Evolutionary conservation across 257 asterid genomes (phyloP).

Genomic region (Anisodus acutangulus): DNA sequence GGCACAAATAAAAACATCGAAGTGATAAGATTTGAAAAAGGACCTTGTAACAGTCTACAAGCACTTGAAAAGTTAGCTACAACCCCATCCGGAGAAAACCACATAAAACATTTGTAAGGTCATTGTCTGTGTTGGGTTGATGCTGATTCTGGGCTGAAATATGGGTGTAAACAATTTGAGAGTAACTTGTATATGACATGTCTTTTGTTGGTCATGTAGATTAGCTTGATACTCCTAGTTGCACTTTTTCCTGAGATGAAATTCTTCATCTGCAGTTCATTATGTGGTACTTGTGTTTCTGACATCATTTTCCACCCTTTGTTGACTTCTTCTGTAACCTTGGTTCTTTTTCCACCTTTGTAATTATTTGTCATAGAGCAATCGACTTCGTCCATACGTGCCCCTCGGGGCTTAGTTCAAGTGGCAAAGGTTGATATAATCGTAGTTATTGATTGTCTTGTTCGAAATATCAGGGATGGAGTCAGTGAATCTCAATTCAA

Average conservation of each 20-base stretch:
- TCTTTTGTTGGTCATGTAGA: not conserved
- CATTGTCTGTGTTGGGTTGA: not conserved
- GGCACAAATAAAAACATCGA: not conserved
- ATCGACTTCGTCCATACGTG: not conserved
- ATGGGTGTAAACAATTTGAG: not conserved
- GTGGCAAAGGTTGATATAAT: too few species aligned
- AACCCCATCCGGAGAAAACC: not conserved
- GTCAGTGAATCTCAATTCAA: constrained; percentile 88
- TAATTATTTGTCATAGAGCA: too few species aligned
- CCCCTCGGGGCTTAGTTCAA: too few species aligned
- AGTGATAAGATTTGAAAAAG: not conserved
- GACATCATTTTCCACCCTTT: not conserved
- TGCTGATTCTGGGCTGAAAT: not conserved
- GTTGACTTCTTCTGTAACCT: too few species aligned
- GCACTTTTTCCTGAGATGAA: not conserved
- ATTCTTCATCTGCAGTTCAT: not conserved
- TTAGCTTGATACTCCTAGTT: not conserved
- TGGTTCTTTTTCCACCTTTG: too few species aligned
- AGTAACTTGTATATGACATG: not conserved
- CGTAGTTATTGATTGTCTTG: not conserved
- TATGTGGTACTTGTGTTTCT: not conserved
- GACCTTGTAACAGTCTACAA: not conserved
- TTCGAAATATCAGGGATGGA: constrained; percentile 65
- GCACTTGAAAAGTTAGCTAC: not conserved
- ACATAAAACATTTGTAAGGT: not conserved